phyloP scores from a whole-genome alignment of 176 grass and related monocot species.

The Elymus sibiricus region DNA sequence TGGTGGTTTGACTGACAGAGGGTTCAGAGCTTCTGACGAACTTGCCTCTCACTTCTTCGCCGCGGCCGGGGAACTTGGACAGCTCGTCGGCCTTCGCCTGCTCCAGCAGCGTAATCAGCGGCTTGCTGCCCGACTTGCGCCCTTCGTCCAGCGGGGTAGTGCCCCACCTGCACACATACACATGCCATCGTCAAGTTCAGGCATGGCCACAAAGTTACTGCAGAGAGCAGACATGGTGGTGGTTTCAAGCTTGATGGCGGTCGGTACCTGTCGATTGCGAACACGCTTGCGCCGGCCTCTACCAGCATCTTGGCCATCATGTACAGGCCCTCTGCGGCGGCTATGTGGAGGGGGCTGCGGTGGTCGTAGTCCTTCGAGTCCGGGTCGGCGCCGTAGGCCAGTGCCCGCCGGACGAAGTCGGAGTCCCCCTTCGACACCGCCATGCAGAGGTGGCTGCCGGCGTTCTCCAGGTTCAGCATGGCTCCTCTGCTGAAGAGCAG shows the following conservation, averaged over 20 bases:
- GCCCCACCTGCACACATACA: constrained; percentile 60
- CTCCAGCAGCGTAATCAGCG: constrained; percentile 60
- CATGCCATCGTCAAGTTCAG: not conserved
- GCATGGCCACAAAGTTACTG: not conserved
- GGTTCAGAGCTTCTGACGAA: not conserved
- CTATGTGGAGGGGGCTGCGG: constrained; percentile 87
- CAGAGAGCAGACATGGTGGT: not conserved
- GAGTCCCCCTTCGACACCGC: constrained; percentile 64
- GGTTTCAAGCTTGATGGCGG: not conserved
- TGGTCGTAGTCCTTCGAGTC: constrained; percentile 87
- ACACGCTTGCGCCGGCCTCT: constrained; percentile 83
- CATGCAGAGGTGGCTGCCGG: constrained; percentile 69
- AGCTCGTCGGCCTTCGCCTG: constrained; percentile 60
- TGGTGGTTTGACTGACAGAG: not conserved
- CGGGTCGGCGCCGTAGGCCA: constrained; percentile 64
- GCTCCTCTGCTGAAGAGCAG: constrained; percentile 62
- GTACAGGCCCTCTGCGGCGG: constrained; percentile 75
- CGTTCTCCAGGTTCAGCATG: constrained; percentile 56
- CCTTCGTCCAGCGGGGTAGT: constrained; percentile 79
- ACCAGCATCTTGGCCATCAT: constrained; percentile 70
- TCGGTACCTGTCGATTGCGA: constrained; percentile 62
- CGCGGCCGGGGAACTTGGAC: constrained; percentile 56
- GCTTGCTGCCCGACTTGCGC: constrained; percentile 57
- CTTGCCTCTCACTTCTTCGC: constrained; percentile 56
- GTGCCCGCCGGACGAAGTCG: constrained; percentile 69